Evolutionary conservation across 805 yeast species (phyloP).

Genomic region (Nakazawaea ishiwadae): DNA sequence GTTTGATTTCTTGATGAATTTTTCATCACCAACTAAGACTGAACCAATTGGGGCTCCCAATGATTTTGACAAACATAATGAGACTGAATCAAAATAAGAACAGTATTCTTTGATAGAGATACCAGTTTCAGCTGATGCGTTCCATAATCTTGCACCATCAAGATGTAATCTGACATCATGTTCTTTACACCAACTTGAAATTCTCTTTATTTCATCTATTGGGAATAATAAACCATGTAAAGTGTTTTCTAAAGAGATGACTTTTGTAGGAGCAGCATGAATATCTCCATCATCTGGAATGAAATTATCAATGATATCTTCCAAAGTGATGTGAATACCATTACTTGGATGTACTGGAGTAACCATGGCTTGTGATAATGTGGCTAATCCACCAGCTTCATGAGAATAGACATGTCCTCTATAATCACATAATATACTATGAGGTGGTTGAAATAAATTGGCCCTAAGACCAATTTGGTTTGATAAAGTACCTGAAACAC

Average conservation of each 20-base stretch:
- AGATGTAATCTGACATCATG: slow-evolving; percentile 65
- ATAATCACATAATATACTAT: slow-evolving; percentile 79
- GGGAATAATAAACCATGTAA: slow-evolving; percentile 82
- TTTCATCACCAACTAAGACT: slow-evolving; percentile 63
- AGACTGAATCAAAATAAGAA: slow-evolving; percentile 78
- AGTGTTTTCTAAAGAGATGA: slow-evolving; percentile 85
- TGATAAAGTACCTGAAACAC: slow-evolving; percentile 87
- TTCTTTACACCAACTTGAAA: slow-evolving; percentile 63
- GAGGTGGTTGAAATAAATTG: slow-evolving; percentile 76
- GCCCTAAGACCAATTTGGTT: slow-evolving; percentile 83
- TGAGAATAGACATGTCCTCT: slow-evolving; percentile 78
- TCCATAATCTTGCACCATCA: slow-evolving; percentile 96
- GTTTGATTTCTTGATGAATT: slow-evolving; percentile 62
- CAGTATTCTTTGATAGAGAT: slow-evolving; percentile 68
- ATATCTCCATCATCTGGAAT: slow-evolving; percentile 76
- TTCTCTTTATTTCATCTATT: slow-evolving; percentile 66
- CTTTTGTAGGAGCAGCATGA: slow-evolving; percentile 83
- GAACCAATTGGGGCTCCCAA: slow-evolving; percentile 95
- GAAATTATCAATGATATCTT: slow-evolving; percentile 62
- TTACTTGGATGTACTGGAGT: slow-evolving; percentile 75
- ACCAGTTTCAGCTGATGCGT: slow-evolving; percentile 76
- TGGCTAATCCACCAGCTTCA: slow-evolving; percentile 92
- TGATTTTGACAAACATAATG: slow-evolving; percentile 84
- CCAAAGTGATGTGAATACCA: slow-evolving; percentile 72
- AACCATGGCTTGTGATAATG: slow-evolving; percentile 89